Percentiles rank a stretch among this genome's conserved stretches.
phyloP scores from a whole-genome alignment of 176 grass and related monocot species.

The Oryza nivara region DNA sequence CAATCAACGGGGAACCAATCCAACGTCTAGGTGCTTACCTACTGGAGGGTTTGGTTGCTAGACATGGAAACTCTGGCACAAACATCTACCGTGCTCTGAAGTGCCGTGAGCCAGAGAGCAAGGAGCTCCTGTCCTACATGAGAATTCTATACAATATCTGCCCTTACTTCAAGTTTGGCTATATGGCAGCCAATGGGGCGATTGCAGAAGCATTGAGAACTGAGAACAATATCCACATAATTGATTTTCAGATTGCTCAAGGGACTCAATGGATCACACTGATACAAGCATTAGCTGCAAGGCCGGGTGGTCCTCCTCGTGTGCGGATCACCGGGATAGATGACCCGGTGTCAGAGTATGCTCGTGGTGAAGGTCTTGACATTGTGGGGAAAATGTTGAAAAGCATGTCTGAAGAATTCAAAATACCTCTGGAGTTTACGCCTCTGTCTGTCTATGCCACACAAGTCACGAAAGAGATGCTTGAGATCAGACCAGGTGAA shows the following conservation, averaged over 20 bases:
- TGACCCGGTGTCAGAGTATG: slow-evolving; percentile 70
- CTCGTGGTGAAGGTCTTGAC: slow-evolving; percentile 74
- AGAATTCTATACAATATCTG: slow-evolving; percentile 85
- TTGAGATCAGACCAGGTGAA: slow-evolving; percentile 78
- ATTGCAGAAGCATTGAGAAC: slow-evolving; percentile 88
- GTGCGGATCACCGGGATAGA: slow-evolving; percentile 92
- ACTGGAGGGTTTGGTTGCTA: slow-evolving; percentile 88
- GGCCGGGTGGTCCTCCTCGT: slow-evolving; percentile 85
- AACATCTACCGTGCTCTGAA: slow-evolving; percentile 76
- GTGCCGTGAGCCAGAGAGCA: slow-evolving; percentile 74
- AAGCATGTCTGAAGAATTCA: slow-evolving; percentile 86
- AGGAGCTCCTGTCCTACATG: slow-evolving; percentile 93
- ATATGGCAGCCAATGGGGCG: slow-evolving; percentile 96
- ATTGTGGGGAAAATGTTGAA: slow-evolving; percentile 80
- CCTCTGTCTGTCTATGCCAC: slow-evolving; percentile 56
- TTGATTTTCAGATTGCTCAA: slow-evolving; percentile 99
- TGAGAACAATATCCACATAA: slow-evolving; percentile 92
- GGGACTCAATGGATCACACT: slow-evolving; percentile 98
- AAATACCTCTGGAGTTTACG: slow-evolving; percentile 85
- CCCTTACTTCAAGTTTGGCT: slow-evolving; percentile 98
- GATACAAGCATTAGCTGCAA: slow-evolving; percentile 86
- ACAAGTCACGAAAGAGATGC: slow-evolving; percentile 79
- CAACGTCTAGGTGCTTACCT: slow-evolving; percentile 88
- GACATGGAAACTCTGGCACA: slow-evolving; percentile 73
- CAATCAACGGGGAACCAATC: slow-evolving; percentile 78